Evolutionary conservation across 2,329 filamentous ascomycete genomes (phyloP).

Genomic region (Penicillium sp.): DNA sequence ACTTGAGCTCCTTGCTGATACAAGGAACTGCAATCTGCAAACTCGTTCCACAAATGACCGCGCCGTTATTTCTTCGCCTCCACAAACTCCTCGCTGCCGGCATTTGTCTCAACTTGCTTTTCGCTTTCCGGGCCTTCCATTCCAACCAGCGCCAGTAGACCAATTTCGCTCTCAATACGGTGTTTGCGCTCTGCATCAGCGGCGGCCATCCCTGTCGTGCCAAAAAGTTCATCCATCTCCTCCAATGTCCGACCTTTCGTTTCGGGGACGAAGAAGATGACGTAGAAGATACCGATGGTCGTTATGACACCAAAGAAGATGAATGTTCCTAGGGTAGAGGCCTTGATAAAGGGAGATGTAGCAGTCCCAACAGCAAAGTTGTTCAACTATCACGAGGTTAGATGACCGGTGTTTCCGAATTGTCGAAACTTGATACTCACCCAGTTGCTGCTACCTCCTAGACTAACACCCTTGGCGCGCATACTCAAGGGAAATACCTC

Average conservation of each 20-base stretch:
- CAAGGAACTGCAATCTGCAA: neutral
- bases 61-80: neutral
- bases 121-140: conserved; percentile 20
- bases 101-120: conserved; percentile 1
- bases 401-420: neutral
- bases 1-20: conserved; percentile 1
- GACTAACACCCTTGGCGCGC: conserved; percentile 59
- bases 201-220: conserved; percentile 34
- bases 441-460: conserved; percentile 42
- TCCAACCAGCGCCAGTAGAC: conserved; percentile 32
- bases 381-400: conserved; percentile 51
- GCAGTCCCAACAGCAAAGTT: conserved; percentile 69
- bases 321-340: conserved; percentile 71
- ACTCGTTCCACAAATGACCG: neutral
- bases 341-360: conserved; percentile 68
- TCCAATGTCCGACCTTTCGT: conserved; percentile 44
- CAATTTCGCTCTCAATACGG: conserved; percentile 36
- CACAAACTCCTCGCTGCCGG: conserved; percentile 11
- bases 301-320: conserved; percentile 67
- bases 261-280: conserved; percentile 38
- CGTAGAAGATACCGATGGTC: conserved; percentile 31
- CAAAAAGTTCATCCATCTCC: conserved; percentile 46
- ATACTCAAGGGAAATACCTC: conserved; percentile 75
- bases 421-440: conserved; percentile 17
- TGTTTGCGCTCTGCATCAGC: conserved; percentile 32